phyloP scores from a whole-genome alignment of 192 early-diverging fungal species.

The Diversispora eburnea region DNA sequence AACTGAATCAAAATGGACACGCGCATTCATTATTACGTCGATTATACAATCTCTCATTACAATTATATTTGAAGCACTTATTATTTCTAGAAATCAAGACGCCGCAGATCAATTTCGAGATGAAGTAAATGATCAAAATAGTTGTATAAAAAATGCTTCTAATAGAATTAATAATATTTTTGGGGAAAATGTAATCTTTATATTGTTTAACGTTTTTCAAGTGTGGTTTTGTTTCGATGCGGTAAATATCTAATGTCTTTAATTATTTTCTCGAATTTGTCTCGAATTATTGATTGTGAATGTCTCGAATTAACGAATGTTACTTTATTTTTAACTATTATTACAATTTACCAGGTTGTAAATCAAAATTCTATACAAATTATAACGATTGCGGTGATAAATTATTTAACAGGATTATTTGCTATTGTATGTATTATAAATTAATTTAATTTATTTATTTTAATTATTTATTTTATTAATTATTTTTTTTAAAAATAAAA shows the following conservation, averaged over 20 bases:
- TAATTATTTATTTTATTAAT: neutral
- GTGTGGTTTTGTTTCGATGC: constrained; percentile 7
- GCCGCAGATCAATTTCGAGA: neutral
- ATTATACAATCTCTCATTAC: constrained; percentile 4
- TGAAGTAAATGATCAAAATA: too few species aligned
- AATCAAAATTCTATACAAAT: constrained; percentile 24
- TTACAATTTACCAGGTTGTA: neutral
- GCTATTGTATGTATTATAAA: neutral
- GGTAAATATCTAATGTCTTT: neutral
- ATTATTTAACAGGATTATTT: constrained; percentile 15
- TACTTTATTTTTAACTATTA: neutral
- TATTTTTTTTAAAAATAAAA: neutral
- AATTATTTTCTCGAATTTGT: neutral
- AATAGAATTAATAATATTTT: neutral
- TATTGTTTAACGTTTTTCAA: constrained; percentile 14
- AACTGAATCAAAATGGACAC: constrained; percentile 17
- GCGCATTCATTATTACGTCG: constrained; percentile 1
- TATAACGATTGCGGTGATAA: constrained; percentile 18
- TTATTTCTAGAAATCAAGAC: neutral
- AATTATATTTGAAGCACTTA: neutral
- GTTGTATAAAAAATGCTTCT: neutral
- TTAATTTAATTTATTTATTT: neutral
- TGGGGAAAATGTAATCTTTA: constrained; percentile 4
- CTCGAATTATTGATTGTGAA: neutral
- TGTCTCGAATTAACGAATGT: neutral